A percentile compares a stretch with the other conserved stretches of the same genome.
phyloP scores from a whole-genome alignment of 192 early-diverging fungal genomes.

The Coemansia sp. region DNA sequence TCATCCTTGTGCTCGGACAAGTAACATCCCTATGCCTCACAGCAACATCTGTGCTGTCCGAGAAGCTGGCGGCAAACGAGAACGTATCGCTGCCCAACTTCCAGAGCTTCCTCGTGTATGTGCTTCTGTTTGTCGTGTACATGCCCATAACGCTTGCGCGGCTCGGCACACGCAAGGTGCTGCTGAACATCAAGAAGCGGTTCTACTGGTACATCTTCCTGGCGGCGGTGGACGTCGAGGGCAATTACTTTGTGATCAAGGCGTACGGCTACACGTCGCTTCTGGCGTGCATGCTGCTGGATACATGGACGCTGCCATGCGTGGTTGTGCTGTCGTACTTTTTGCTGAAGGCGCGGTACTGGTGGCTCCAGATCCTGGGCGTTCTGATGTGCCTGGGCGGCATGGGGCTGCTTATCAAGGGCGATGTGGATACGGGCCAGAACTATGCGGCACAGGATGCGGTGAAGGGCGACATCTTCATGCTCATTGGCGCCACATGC shows the following conservation, averaged over 20 bases:
- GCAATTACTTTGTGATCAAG: conserved; percentile 82
- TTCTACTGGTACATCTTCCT: conserved; percentile 61
- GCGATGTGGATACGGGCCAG: conserved; percentile 66
- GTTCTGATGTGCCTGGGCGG: conserved; percentile 70
- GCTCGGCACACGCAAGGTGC: conserved; percentile 41
- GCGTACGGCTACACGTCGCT: conserved; percentile 76
- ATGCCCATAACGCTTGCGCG: conserved; percentile 52
- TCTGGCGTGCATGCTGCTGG: conserved; percentile 76
- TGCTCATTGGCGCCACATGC: conserved; percentile 70
- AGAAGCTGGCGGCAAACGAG: conserved; percentile 61
- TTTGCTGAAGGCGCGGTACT: conserved; percentile 65
- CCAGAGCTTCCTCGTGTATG: conserved; percentile 73
- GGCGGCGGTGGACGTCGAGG: conserved; percentile 76
- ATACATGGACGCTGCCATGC: conserved; percentile 76
- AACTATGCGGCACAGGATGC: conserved; percentile 61
- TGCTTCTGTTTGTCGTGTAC: conserved; percentile 53
- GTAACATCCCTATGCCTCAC: conserved; percentile 78
- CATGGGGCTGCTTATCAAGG: conserved; percentile 67
- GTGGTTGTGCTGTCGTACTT: conserved; percentile 72
- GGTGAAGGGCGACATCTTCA: conserved; percentile 74
- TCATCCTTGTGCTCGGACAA: conserved; percentile 62
- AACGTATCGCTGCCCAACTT: conserved; percentile 67
- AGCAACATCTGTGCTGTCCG: conserved; percentile 67
- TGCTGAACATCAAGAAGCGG: conserved; percentile 45
- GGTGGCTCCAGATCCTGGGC: conserved; percentile 69